Percentiles rank a stretch among this genome's conserved stretches.
These are phyloP conservation scores for Vararia minispora DNA, from an alignment of 768 basidiomycete genomes.

Conservation along the genomic window DNA sequence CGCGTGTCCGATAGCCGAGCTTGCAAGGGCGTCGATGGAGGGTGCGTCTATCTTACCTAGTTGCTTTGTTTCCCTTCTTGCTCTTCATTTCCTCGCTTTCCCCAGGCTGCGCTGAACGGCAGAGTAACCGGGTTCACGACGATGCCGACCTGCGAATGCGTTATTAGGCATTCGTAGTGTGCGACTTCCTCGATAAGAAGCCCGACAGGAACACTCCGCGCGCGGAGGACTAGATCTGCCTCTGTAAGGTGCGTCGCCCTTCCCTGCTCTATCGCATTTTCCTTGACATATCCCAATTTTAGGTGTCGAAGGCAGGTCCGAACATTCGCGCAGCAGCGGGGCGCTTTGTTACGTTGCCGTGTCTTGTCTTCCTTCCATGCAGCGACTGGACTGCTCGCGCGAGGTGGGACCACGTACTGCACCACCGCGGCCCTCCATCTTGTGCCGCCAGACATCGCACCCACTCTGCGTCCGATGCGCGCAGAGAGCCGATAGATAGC, in stretches of 20 bases:
- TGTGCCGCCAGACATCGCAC: slow-evolving; percentile 21
- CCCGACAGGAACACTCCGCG: slow-evolving; percentile 51
- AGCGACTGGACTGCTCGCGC: background rate
- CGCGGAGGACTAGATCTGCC: slow-evolving; percentile 52
- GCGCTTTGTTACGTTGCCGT: slow-evolving; percentile 55
- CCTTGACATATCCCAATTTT: background rate
- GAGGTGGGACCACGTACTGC: slow-evolving; percentile 95
- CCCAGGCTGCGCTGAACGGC: background rate
- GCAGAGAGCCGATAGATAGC: slow-evolving; percentile 43
- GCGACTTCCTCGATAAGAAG: slow-evolving; percentile 72
- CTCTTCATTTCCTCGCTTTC: too few species aligned
- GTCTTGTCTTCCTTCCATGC: background rate
- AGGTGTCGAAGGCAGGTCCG: slow-evolving; percentile 93
- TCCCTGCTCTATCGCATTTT: background rate
- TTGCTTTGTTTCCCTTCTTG: too few species aligned
- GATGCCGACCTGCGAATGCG: slow-evolving; percentile 69
- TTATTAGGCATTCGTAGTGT: slow-evolving; percentile 83
- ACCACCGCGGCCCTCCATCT: slow-evolving; percentile 68
- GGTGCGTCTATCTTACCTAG: slow-evolving; percentile 33
- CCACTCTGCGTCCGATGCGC: slow-evolving; percentile 16
- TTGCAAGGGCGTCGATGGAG: slow-evolving; percentile 76
- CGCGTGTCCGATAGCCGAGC: slow-evolving; percentile 21
- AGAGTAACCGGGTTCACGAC: slow-evolving; percentile 49
- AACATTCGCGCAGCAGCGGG: slow-evolving; percentile 70
- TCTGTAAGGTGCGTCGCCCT: slow-evolving; percentile 51